Base-by-base conservation (phyloP, 2,329 filamentous ascomycete genomes). In the Penicillium nordicum region DNA sequence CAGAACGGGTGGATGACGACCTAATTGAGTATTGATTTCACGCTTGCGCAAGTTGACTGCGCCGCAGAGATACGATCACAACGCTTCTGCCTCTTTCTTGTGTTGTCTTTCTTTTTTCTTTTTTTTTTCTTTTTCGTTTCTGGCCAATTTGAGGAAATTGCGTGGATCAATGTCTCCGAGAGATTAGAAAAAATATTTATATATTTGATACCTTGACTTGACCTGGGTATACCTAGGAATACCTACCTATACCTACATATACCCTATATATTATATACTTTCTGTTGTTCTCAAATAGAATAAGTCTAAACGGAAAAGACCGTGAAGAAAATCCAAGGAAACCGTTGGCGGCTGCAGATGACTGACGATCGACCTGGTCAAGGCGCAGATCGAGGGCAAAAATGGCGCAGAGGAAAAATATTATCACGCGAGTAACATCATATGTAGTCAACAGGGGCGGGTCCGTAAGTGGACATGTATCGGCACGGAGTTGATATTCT, bases 321-420 rank as follows among this genome's bases (percentile, higher is more conserved):
- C 41, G 30, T 60, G 61, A 62, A 59, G 60, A 59, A 59, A 52
- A 59, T 56, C 55, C 40, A 52, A 42, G 30, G 11, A 57, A 60
- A 52, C 55, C 57, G 61, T 63, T 58, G 53, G 57, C 47, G 41
- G 45, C 56, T 63, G 55, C 57, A 60, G 61, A 62, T 60, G 53
- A 61, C 53, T 53, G 59, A 58, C 52, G 54, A 60, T 60, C 55
- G 23, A 18, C 50, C 29, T 52, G 52, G 49, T 50, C 50, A 56
- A 45, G 37, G 49, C 54, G 52, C 25, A 47, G 53, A 57, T 55
- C 57, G 50, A 54, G 41, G 37, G 25, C 23, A 51, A 51, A 51
- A 50, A 53, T 59, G 57, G 18, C 47, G 46, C 42, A 56, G 42
- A 34, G 34, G 29, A 18, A 32, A 40, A 27, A 37, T 27, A 34